Evolutionary conservation across 192 early-diverging fungal genomes (phyloP), one percentile per base, ranked within the genome.

Genomic region (Coemansia pectinata): DNA sequence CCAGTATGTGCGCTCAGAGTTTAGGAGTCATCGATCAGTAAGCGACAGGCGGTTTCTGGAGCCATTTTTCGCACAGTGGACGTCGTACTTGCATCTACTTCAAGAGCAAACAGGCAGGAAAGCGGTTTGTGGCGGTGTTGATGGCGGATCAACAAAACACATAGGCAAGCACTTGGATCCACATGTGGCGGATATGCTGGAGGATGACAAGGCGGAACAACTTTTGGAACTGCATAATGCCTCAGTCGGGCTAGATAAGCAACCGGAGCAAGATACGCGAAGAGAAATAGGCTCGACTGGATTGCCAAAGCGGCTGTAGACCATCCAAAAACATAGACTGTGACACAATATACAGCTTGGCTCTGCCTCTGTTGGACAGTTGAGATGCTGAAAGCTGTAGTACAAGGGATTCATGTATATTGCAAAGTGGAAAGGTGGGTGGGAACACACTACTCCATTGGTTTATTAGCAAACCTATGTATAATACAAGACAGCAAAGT

Each of bases 181-280:
- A 8, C 62, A 66, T 10, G n/a, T 76, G n/a, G 59, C 79, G 25
- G 71, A 80, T 4, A 58, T 41, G 48, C 67, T 84, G 29, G 82
- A 80, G 14, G 82, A 84, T 34, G 82, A 79, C 48, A 84, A 80
- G 67, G 82, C 82, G 2, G 72, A 80, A 63, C 82, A 84, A 66
- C 65, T 84, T 40, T 67, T 84, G 39, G 78, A 80, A 44, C 66
- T 84, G 34, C 82, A 80, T 44, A 59, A 72, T 11, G 78, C 82
- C 7, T 71, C 82, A 1, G 40, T 47, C n/a, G 62, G 62, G 0
- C 57, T 38, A 2, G 66, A 47, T 17, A 29, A 53, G 55, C 55
- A 41, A 39, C 42, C 62, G 27, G 25, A 45, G 42, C 44, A 14
- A n/a, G 42, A 40, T 10, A 12, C 29, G 4, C 17, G 23, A 25